Evolutionary conservation across 208 protist species (phyloP), one percentile per base, ranked within the genome.

Genomic region (Trypanosoma platydactyli): DNA sequence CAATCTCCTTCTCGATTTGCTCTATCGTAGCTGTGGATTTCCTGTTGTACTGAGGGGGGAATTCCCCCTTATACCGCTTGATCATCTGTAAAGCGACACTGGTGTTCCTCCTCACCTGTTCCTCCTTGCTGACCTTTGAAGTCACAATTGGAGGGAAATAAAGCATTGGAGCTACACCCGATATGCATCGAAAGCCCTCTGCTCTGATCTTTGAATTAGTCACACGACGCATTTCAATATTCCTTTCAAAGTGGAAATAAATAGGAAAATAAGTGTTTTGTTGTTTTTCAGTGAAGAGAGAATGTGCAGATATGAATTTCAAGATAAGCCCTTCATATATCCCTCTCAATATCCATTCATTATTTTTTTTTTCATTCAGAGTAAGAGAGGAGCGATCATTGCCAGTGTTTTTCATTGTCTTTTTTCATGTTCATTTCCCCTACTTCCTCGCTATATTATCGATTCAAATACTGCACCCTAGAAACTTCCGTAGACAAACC

Each of bases 71-170:
- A 80, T 86, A 89, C 60, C 88, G 78, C 68, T 84, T 83, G 30
- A 97, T 83, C 88, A 97, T 92, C 68, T 95, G 86, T 60, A 97
- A 71, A 15, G 92, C 92, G 42, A 94, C 91, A 56, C 84, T 85
- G 42, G 92, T 97, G 81, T 97, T 97, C 65, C 72, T 73, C 71
- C 88, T 88, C 22, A 94, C 56, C 77, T 95, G 89, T 74, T 94
- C 81, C 55, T 94, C 89, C 60, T 85, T 81, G 41, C 77, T 76
- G 38, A 74, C 56, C 50, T 82, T 72, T 45, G 79, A 46, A 60
- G 56, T 59, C 11, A 78, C 30, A 15, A 62, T 38, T 15, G 80
- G 67, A 27, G 91, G 80, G 65, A 96, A 94, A 80, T 95, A 93
- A 29, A 97, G 79, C 35, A 95, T 68, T 45, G 92, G 92, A 24